phyloP scores from a whole-genome alignment of 2,329 filamentous ascomycete species.

The Hypocrella siamensis region DNA sequence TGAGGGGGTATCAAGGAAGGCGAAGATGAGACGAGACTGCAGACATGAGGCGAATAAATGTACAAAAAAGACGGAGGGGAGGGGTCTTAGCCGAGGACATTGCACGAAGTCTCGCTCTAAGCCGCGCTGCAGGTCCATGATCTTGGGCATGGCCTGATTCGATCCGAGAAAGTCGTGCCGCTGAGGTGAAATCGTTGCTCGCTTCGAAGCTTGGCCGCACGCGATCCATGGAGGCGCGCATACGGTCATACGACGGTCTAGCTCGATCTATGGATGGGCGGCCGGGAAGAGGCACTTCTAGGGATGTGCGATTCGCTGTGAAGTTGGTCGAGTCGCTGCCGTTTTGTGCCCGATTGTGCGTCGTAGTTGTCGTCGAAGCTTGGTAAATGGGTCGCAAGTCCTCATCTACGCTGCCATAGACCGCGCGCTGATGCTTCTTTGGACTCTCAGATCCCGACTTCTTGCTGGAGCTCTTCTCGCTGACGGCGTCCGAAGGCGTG shows the following conservation, averaged over 20 bases:
- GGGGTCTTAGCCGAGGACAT: neutral
- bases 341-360: slow-evolving; percentile 70
- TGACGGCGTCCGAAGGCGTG: slow-evolving; percentile 18
- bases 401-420: slow-evolving; percentile 58
- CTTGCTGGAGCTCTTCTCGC: slow-evolving; percentile 17
- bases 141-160: slow-evolving; percentile 51
- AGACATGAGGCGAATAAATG: neutral
- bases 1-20: neutral
- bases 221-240: slow-evolving; percentile 76
- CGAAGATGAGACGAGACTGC: neutral
- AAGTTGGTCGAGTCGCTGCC: slow-evolving; percentile 91
- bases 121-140: slow-evolving; percentile 8
- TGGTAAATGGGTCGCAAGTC: slow-evolving; percentile 88
- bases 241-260: slow-evolving; percentile 75
- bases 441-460: slow-evolving; percentile 41
- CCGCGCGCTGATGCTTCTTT: slow-evolving; percentile 38
- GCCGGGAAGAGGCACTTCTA: slow-evolving; percentile 17
- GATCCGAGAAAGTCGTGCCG: slow-evolving; percentile 67
- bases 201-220: slow-evolving; percentile 72
- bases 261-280: slow-evolving; percentile 50
- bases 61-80: neutral
- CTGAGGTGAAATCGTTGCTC: slow-evolving; percentile 82
- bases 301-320: slow-evolving; percentile 48
- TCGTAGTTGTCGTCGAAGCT: slow-evolving; percentile 70
- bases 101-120: slow-evolving; percentile 22